phyloP scores from a whole-genome alignment of 2,329 filamentous ascomycete species.

The Talaromyces sp. region DNA sequence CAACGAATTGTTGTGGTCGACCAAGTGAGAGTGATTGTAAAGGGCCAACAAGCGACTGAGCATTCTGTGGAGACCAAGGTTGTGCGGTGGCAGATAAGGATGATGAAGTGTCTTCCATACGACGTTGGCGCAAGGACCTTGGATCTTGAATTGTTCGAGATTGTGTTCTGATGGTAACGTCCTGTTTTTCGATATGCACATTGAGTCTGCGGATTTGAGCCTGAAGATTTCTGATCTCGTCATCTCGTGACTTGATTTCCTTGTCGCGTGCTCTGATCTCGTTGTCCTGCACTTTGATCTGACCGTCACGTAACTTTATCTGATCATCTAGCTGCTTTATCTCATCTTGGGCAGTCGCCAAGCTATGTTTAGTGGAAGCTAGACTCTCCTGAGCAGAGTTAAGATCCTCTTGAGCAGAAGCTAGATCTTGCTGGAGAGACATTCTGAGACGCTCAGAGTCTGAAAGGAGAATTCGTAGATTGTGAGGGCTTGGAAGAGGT shows the following conservation, averaged over 20 bases:
- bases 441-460: slow-evolving; percentile 4
- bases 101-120: not conserved
- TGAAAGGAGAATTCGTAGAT: not conserved
- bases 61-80: not conserved
- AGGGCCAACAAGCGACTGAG: not conserved
- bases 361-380: not conserved
- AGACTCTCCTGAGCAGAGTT: slow-evolving; percentile 10
- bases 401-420: slow-evolving; percentile 1
- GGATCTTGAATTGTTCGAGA: slow-evolving; percentile 30
- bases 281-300: not conserved
- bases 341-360: slow-evolving; percentile 6
- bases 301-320: not conserved
- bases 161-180: slow-evolving; percentile 26
- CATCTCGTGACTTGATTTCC: not conserved
- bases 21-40: not conserved
- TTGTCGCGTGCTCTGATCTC: not conserved
- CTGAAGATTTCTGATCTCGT: slow-evolving; percentile 10
- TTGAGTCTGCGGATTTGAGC: slow-evolving; percentile 22
- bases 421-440: slow-evolving; percentile 10
- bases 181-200: slow-evolving; percentile 23
- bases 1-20: not conserved
- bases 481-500: not conserved
- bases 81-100: slow-evolving; percentile 15
- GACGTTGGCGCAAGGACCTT: slow-evolving; percentile 15
- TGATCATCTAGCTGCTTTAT: not conserved